Percentiles rank a stretch among this genome's conserved stretches.
These are phyloP conservation scores for Zymoseptoria ardabiliae DNA, from an alignment of 2,329 filamentous ascomycete genomes.

Conservation along the genomic window DNA sequence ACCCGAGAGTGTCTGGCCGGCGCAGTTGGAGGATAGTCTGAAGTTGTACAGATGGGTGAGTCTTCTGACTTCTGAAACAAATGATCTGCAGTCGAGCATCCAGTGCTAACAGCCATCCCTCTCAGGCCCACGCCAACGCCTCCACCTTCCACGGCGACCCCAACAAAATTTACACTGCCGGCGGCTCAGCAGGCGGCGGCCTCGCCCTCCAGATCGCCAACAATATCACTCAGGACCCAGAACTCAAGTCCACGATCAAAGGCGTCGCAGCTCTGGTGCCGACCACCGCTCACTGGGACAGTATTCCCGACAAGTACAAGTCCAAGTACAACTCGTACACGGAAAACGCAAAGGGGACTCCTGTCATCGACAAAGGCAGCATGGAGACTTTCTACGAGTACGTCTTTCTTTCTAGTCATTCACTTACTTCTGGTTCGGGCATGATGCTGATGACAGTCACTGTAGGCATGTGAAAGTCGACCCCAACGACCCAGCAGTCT, in stretches of 20 bases:
- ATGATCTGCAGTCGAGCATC: too few species aligned
- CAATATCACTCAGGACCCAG: constrained; percentile 12
- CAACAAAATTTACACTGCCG: constrained; percentile 19
- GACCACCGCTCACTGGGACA: constrained; percentile 29
- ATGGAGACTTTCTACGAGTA: constrained; percentile 20
- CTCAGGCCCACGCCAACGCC: constrained; percentile 19
- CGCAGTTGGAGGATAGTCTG: constrained; percentile 35
- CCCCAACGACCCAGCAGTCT: constrained; percentile 15
- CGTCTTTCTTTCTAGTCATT: background rate
- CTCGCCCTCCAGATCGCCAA: constrained; percentile 19
- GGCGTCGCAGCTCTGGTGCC: constrained; percentile 30
- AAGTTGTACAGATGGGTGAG: constrained; percentile 34
- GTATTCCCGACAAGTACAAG: constrained; percentile 19
- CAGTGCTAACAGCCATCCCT: background rate
- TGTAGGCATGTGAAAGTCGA: constrained; percentile 12
- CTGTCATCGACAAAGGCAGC: constrained; percentile 18
- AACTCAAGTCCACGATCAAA: constrained; percentile 25
- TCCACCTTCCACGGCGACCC: constrained; percentile 16
- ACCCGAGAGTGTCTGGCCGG: constrained; percentile 40
- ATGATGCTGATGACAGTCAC: background rate
- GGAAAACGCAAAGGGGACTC: constrained; percentile 15
- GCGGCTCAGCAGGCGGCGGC: constrained; percentile 24
- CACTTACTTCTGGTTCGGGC: background rate
- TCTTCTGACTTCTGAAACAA: too few species aligned
- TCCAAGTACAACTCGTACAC: constrained; percentile 15